Conservation (phyloP, 2,329 filamentous ascomycete genomes). For the Falciphora oryzae region DNA sequence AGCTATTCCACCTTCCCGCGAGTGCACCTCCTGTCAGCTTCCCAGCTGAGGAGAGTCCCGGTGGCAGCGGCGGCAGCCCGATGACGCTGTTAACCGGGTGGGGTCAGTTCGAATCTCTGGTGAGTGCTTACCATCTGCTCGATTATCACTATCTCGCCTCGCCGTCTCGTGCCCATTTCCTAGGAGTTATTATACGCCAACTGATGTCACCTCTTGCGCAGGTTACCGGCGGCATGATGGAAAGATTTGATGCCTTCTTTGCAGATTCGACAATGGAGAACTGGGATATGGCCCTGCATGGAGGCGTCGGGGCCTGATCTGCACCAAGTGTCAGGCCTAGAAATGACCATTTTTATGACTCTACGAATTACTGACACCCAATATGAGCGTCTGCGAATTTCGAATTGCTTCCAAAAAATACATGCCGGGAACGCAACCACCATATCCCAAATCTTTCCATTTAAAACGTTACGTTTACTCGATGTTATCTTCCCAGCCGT, state of each 20-base stretch:
- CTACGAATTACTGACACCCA: not conserved
- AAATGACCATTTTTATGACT: not conserved
- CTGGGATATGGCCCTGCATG: constrained; percentile 1
- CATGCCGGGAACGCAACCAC: no score
- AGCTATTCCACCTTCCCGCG: not conserved
- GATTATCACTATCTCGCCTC: no score
- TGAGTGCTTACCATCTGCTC: not conserved
- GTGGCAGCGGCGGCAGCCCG: not conserved
- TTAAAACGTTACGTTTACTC: no score
- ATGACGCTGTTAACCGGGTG: not conserved
- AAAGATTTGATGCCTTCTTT: constrained; percentile 1
- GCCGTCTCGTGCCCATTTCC: not conserved
- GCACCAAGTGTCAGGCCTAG: not conserved
- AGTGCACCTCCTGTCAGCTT: not conserved
- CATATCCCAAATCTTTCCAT: no score
- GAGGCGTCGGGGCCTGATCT: not conserved
- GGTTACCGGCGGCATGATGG: not conserved
- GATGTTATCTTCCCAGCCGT: no score
- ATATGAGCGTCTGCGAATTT: not conserved
- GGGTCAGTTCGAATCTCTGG: constrained; percentile 8
- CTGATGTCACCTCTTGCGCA: not conserved
- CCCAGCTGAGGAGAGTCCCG: not conserved
- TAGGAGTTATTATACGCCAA: not conserved
- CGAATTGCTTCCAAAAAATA: no score
- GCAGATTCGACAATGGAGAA: constrained; percentile 1